Conservation (phyloP, 1,284 basidiomycete genomes). For the Leucoagaricus sp. region DNA sequence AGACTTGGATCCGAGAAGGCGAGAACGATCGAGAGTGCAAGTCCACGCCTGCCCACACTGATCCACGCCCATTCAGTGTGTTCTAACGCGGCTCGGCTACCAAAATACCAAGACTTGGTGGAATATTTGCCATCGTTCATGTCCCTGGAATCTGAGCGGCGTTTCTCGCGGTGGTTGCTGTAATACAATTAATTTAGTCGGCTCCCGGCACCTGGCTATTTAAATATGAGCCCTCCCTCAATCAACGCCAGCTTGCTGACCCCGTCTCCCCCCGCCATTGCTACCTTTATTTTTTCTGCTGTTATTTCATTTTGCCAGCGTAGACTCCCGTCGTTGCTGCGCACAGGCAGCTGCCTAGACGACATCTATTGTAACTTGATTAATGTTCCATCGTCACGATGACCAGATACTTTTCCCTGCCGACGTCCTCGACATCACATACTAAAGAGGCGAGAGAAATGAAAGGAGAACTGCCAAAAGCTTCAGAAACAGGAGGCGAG, state of each 20-base stretch:
- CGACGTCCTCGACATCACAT: neutral
- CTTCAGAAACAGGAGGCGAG: neutral
- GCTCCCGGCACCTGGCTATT: neutral
- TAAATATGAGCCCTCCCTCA: neutral
- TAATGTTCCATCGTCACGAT: neutral
- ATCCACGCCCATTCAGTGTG: neutral
- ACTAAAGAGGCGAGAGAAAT: slow-evolving; percentile 1
- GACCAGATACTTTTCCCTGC: slow-evolving; percentile 4
- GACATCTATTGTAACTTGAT: neutral
- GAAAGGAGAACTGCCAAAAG: neutral
- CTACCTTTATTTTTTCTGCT: neutral
- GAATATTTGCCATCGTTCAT: neutral
- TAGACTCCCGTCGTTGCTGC: neutral
- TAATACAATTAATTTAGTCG: neutral
- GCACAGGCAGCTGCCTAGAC: neutral
- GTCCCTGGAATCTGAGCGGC: neutral
- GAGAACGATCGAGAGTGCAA: neutral
- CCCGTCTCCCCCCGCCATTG: neutral
- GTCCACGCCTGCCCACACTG: neutral
- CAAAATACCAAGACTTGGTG: neutral
- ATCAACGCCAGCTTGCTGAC: neutral
- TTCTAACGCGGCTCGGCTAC: neutral
- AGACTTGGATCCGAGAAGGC: neutral
- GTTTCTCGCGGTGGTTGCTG: neutral
- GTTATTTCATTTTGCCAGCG: neutral